A percentile compares a stretch with the other conserved stretches of the same genome.
Evolutionary conservation across 371 early-diverging fungal genomes (phyloP).

Genomic region (Funneliformis caledonium): DNA sequence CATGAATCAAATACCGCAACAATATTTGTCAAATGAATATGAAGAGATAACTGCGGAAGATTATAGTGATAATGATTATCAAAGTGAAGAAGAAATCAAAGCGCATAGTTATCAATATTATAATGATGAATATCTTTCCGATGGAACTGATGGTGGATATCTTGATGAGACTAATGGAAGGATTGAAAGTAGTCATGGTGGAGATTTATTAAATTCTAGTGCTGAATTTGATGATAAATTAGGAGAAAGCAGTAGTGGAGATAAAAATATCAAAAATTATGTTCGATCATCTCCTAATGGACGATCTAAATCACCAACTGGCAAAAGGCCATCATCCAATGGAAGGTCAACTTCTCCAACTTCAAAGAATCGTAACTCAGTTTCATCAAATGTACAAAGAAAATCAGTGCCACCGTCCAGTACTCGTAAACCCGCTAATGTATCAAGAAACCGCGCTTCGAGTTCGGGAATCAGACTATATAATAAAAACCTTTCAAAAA

Average conservation of each 20-base stretch:
- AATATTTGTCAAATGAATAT: slow-evolving; percentile 16
- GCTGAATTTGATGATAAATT: not conserved
- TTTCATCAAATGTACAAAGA: too few species aligned
- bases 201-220: not conserved
- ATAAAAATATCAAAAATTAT: not conserved
- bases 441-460: not conserved
- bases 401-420: not conserved
- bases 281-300: slow-evolving; percentile 15
- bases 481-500: not conserved
- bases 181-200: not conserved
- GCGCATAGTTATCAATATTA: slow-evolving; percentile 17
- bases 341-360: not conserved
- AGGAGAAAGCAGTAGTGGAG: not conserved
- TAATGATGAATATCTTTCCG: slow-evolving; percentile 25
- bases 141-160: slow-evolving; percentile 38
- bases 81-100: not conserved
- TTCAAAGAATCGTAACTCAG: too few species aligned
- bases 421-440: not conserved
- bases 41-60: not conserved
- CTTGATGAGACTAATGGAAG: slow-evolving; percentile 1
- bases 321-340: not conserved
- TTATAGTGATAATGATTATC: not conserved
- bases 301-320: not conserved
- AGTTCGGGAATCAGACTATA: not conserved
- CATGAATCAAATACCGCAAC: slow-evolving; percentile 33